These are phyloP conservation scores for Coccomyxa subellipsoidea DNA, from an alignment of 163 green algal genomes.

Conservation along the genomic window DNA sequence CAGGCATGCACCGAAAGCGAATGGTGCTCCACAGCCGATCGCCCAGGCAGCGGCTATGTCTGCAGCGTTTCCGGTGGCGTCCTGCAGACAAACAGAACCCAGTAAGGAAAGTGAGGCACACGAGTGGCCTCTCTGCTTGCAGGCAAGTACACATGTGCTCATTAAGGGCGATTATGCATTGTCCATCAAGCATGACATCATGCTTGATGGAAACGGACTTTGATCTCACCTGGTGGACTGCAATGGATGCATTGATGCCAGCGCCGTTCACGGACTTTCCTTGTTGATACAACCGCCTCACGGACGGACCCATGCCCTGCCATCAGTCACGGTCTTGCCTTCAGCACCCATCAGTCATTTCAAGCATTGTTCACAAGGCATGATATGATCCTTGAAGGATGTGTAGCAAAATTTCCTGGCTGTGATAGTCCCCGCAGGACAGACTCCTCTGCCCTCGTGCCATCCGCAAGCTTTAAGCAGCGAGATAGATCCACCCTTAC, in stretches of 20 bases:
- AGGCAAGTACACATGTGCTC: too few species aligned
- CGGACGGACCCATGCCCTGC: slow-evolving; percentile 97
- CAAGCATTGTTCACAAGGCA: neutral
- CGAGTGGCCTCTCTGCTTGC: too few species aligned
- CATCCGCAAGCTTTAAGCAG: too few species aligned
- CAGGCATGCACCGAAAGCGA: slow-evolving; percentile 77
- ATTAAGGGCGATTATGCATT: too few species aligned
- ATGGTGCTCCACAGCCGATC: slow-evolving; percentile 91
- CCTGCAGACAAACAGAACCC: slow-evolving; percentile 53
- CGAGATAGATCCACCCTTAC: slow-evolving; percentile 20
- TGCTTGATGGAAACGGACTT: too few species aligned
- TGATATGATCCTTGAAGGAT: neutral
- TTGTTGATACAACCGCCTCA: slow-evolving; percentile 97
- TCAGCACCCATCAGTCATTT: neutral
- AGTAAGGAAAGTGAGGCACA: too few species aligned
- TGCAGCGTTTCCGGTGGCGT: slow-evolving; percentile 89
- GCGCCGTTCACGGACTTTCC: slow-evolving; percentile 97
- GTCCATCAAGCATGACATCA: too few species aligned
- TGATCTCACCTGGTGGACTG: slow-evolving; percentile 86
- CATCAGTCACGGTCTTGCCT: neutral
- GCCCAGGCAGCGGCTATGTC: slow-evolving; percentile 98
- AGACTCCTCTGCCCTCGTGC: too few species aligned
- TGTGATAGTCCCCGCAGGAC: too few species aligned
- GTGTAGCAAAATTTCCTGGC: too few species aligned
- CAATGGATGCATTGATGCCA: slow-evolving; percentile 98